Percentiles rank a stretch among this genome's conserved stretches.
These are phyloP conservation scores for Sclerotinia subarctica DNA, from an alignment of 2,329 filamentous ascomycete species.

Conservation along the genomic window DNA sequence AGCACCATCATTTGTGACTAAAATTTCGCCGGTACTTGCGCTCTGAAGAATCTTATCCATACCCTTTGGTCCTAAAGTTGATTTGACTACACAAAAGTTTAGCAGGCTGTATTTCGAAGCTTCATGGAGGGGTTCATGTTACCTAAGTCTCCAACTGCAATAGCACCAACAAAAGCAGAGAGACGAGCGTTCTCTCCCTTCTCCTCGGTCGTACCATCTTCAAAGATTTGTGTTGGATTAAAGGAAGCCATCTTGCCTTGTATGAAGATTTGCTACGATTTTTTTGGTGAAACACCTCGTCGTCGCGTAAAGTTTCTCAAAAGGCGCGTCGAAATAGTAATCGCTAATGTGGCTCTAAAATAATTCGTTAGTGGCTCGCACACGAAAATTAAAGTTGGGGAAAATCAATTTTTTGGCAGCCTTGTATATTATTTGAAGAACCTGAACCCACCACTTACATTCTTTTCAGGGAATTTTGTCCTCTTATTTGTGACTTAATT, in stretches of 20 bases:
- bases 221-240: slow-evolving; percentile 97
- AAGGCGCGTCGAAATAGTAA: slow-evolving; percentile 20
- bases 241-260: slow-evolving; percentile 49
- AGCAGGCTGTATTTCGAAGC: slow-evolving; percentile 16
- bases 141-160: slow-evolving; percentile 84
- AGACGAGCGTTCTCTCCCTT: slow-evolving; percentile 99
- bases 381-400: slow-evolving; percentile 23
- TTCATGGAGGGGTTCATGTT: slow-evolving; percentile 14
- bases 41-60: slow-evolving; percentile 70
- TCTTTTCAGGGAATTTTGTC: slow-evolving; percentile 7
- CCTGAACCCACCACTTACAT: slow-evolving; percentile 13
- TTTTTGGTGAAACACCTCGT: slow-evolving; percentile 22
- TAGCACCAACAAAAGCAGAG: slow-evolving; percentile 96
- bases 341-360: slow-evolving; percentile 21
- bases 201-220: slow-evolving; percentile 93
- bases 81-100: slow-evolving; percentile 65
- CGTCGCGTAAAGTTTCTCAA: slow-evolving; percentile 21
- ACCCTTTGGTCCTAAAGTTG: slow-evolving; percentile 92
- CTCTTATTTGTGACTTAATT: not conserved
- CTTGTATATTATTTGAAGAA: slow-evolving; percentile 9
- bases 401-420: slow-evolving; percentile 18
- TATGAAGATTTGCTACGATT: slow-evolving; percentile 20
- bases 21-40: slow-evolving; percentile 94
- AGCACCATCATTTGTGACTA: slow-evolving; percentile 98
- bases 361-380: slow-evolving; percentile 20